These are phyloP conservation scores for Septoria petroselini DNA, from an alignment of 2,329 filamentous ascomycete species.

Conservation along the genomic window DNA sequence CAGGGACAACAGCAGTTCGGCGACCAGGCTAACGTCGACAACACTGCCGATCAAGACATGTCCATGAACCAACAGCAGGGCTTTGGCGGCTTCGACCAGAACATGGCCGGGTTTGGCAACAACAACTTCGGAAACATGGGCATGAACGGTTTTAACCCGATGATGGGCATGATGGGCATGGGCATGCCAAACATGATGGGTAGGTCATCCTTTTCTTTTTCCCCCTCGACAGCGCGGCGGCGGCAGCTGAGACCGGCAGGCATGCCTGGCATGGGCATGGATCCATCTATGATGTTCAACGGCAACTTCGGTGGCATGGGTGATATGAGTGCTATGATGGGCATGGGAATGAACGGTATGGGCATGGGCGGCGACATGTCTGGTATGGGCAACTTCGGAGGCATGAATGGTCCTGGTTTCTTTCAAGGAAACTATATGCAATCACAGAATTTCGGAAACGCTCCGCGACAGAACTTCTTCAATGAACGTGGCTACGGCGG, in stretches of 20 bases:
- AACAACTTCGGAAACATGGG: slow-evolving; percentile 27
- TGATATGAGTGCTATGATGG: slow-evolving; percentile 59
- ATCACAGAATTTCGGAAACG: slow-evolving; percentile 38
- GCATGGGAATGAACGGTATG: slow-evolving; percentile 68
- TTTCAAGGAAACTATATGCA: slow-evolving; percentile 53
- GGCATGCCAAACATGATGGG: slow-evolving; percentile 72
- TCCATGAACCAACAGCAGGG: slow-evolving; percentile 26
- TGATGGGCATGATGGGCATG: slow-evolving; percentile 55
- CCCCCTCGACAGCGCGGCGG: slow-evolving; percentile 27
- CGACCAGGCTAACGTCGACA: slow-evolving; percentile 17
- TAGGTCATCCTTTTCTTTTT: slow-evolving; percentile 50
- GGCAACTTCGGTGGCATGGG: slow-evolving; percentile 67
- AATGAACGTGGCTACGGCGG: slow-evolving; percentile 68
- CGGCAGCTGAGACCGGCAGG: slow-evolving; percentile 46
- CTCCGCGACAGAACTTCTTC: slow-evolving; percentile 50
- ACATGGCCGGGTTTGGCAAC: slow-evolving; percentile 25
- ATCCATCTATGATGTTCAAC: slow-evolving; percentile 71
- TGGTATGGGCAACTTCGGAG: slow-evolving; percentile 59
- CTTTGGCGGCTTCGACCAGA: slow-evolving; percentile 29
- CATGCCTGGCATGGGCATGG: slow-evolving; percentile 83
- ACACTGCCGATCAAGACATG: slow-evolving; percentile 20
- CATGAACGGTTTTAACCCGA: slow-evolving; percentile 64
- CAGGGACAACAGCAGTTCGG: slow-evolving; percentile 21
- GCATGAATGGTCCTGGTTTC: slow-evolving; percentile 70
- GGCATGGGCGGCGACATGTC: slow-evolving; percentile 54